Conservation (phyloP, 1,284 basidiomycete species). For the Malassezia caprae region DNA sequence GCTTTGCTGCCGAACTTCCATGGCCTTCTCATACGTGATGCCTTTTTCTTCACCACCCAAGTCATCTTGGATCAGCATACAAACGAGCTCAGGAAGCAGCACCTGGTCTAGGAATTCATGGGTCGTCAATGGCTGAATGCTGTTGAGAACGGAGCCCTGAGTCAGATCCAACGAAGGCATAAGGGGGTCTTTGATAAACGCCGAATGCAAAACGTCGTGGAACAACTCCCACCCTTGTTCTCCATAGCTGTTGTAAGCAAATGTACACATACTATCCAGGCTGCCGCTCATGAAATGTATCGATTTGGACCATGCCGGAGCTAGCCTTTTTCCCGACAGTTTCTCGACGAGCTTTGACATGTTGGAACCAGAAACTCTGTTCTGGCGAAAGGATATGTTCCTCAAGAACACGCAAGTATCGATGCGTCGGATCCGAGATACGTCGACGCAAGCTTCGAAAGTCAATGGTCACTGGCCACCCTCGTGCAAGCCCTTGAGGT, state of each 20-base stretch:
- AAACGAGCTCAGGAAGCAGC: constrained; percentile 16
- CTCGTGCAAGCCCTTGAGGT: constrained; percentile 1
- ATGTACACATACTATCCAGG: constrained; percentile 14
- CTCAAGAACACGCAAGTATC: constrained; percentile 12
- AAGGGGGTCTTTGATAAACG: constrained; percentile 13
- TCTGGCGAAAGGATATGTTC: constrained; percentile 9
- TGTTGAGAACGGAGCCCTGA: background rate
- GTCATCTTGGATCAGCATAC: constrained; percentile 18
- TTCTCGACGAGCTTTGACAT: background rate
- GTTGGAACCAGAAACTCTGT: constrained; percentile 9
- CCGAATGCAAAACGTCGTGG: constrained; percentile 6
- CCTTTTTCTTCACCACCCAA: constrained; percentile 4
- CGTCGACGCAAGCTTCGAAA: constrained; percentile 9
- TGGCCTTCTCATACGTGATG: background rate
- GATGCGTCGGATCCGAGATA: constrained; percentile 1
- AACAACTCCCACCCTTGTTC: constrained; percentile 15
- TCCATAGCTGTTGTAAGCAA: constrained; percentile 8
- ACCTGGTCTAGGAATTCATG: constrained; percentile 5
- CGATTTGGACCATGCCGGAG: constrained; percentile 2
- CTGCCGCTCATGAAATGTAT: constrained; percentile 10
- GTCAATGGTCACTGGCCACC: constrained; percentile 9
- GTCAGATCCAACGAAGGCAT: constrained; percentile 11
- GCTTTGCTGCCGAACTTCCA: constrained; percentile 2
- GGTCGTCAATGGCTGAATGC: constrained; percentile 8
- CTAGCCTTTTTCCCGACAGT: background rate